A percentile compares a stretch with the other conserved stretches of the same genome.
Conservation (phyloP, 208 protist genomes). For the Acanthamoeba lenticulata region DNA sequence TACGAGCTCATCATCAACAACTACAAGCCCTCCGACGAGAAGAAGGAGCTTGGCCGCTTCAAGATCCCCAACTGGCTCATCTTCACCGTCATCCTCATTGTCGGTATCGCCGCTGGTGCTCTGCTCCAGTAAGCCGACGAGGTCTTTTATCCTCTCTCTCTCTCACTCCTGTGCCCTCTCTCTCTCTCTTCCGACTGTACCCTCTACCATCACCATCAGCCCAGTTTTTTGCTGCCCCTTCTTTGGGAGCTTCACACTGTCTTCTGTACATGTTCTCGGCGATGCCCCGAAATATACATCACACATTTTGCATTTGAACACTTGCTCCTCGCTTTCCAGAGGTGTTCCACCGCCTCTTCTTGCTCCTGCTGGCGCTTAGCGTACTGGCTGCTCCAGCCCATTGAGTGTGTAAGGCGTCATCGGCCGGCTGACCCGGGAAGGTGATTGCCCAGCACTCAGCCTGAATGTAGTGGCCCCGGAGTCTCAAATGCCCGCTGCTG, state of each 20-base stretch:
- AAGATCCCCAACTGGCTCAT: constrained; percentile 59
- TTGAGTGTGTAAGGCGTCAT: too few relatives aligned
- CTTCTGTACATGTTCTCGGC: background rate
- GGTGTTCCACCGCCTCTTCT: background rate
- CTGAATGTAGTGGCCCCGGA: too few relatives aligned
- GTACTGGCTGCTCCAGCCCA: too few relatives aligned
- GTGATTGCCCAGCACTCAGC: too few relatives aligned
- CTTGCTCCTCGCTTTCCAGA: too few relatives aligned
- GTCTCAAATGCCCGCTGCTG: too few relatives aligned
- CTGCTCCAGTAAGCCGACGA: background rate
- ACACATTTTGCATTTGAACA: too few relatives aligned
- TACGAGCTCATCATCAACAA: constrained; percentile 59
- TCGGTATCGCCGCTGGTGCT: constrained; percentile 32
- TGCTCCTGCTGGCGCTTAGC: too few relatives aligned
- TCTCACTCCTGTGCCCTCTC: background rate
- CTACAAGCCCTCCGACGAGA: constrained; percentile 52
- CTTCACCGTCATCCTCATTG: constrained; percentile 62
- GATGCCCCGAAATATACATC: background rate
- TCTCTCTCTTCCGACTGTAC: background rate
- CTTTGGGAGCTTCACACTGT: background rate
- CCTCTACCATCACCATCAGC: background rate
- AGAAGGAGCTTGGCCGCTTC: constrained; percentile 63
- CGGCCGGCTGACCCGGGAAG: too few relatives aligned
- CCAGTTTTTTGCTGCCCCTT: background rate
- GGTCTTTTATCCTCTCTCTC: background rate